Evolutionary conservation across 2,329 filamentous ascomycete genomes (phyloP).

Genomic region (Aspergillus chevalieri): DNA sequence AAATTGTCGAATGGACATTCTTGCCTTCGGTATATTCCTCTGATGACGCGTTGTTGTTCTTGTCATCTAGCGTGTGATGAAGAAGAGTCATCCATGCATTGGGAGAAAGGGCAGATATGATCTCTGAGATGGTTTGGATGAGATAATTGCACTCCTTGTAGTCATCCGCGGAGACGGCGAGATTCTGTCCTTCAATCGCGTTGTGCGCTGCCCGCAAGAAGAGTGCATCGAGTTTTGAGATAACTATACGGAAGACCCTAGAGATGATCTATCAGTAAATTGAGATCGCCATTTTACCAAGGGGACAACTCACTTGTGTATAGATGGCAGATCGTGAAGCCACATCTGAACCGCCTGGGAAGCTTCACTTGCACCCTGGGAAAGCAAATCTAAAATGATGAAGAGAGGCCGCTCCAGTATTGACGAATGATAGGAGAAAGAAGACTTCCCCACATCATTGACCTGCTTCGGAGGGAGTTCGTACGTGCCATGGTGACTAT

Average conservation of each 20-base stretch:
- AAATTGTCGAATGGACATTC: conserved; percentile 29
- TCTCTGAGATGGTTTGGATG: conserved; percentile 65
- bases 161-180: conserved; percentile 53
- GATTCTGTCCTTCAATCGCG: conserved; percentile 32
- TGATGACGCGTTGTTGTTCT: conserved; percentile 35
- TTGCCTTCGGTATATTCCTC: conserved; percentile 22
- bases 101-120: conserved; percentile 63
- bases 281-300: neutral
- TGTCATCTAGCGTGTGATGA: conserved; percentile 52
- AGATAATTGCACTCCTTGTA: conserved; percentile 73
- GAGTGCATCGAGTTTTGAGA: conserved; percentile 29
- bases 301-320: conserved; percentile 41
- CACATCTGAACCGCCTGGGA: conserved; percentile 74
- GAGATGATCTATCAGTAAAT: conserved; percentile 15
- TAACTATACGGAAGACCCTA: conserved; percentile 33
- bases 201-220: conserved; percentile 18
- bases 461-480: conserved; percentile 30
- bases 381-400: conserved; percentile 70
- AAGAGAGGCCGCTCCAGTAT: conserved; percentile 78
- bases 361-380: conserved; percentile 65
- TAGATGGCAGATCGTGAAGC: conserved; percentile 56
- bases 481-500: conserved; percentile 35
- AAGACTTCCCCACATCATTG: conserved; percentile 21
- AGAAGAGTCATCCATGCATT: conserved; percentile 66
- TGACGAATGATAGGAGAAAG: conserved; percentile 38